Percentiles rank a stretch among this genome's conserved stretches.
These are phyloP conservation scores for Fusarium sacchari DNA, from an alignment of 2,329 filamentous ascomycete genomes.

Conservation along the genomic window DNA sequence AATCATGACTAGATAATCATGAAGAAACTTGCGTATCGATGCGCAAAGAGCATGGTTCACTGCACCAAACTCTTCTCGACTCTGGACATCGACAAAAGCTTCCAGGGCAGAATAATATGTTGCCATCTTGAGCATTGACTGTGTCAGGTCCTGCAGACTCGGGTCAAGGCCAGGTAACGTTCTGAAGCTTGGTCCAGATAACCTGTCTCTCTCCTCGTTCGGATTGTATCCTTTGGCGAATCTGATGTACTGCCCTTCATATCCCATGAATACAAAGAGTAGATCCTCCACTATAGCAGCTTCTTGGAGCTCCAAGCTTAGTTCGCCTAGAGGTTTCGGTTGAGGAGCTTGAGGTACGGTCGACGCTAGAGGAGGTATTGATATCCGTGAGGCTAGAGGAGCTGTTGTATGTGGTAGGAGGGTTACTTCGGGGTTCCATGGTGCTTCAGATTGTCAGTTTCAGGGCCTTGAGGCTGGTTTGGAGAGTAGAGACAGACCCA, in stretches of 20 bases:
- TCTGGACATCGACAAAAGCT: conserved; percentile 93
- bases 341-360: conserved; percentile 79
- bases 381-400: conserved; percentile 75
- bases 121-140: conserved; percentile 91
- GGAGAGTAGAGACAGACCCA: conserved; percentile 53
- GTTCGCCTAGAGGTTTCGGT: conserved; percentile 73
- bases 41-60: conserved; percentile 97
- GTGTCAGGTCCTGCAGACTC: conserved; percentile 86
- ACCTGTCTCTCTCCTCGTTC: conserved; percentile 82
- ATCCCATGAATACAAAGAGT: conserved; percentile 96
- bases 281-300: conserved; percentile 88
- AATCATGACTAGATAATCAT: conserved; percentile 92
- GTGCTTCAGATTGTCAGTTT: conserved; percentile 49
- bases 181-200: conserved; percentile 83
- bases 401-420: conserved; percentile 74
- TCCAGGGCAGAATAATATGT: conserved; percentile 93
- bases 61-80: conserved; percentile 88
- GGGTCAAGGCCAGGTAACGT: conserved; percentile 88
- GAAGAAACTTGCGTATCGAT: conserved; percentile 89
- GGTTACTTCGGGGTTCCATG: conserved; percentile 84
- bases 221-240: conserved; percentile 87
- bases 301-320: conserved; percentile 86
- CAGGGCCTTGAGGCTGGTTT: background rate
- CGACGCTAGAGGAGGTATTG: conserved; percentile 76
- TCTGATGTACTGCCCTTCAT: conserved; percentile 96